A percentile compares a stretch with the other conserved stretches of the same genome.
These are phyloP conservation scores for Solanum rostratum DNA, from an alignment of 257 asterid species.

Conservation along the genomic window DNA sequence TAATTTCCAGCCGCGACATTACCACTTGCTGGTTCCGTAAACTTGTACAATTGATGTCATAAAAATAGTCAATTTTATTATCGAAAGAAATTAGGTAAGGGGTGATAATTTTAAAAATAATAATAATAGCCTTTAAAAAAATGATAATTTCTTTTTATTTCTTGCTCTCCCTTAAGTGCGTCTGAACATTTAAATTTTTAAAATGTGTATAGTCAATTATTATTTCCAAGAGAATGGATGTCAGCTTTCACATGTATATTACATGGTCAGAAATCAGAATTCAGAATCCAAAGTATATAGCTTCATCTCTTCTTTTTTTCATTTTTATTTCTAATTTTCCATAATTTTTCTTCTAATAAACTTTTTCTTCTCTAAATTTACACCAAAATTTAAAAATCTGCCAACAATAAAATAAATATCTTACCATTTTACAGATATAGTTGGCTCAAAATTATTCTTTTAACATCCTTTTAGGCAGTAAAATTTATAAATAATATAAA, in stretches of 20 bases:
- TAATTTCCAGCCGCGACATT: neutral
- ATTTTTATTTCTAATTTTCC: neutral
- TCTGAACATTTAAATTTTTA: neutral
- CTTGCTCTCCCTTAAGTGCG: neutral
- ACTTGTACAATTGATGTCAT: no score
- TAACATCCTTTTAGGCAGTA: neutral
- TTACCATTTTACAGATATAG: neutral
- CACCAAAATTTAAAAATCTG: neutral
- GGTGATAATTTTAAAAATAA: no score
- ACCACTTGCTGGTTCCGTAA: neutral
- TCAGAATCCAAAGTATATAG: neutral
- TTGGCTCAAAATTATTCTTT: neutral
- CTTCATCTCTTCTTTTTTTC: neutral
- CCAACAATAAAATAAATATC: neutral
- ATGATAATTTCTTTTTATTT: neutral
- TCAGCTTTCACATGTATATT: slow-evolving; percentile 21
- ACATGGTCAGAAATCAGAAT: neutral
- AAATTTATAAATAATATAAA: neutral
- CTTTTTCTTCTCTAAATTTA: neutral
- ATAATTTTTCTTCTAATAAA: neutral
- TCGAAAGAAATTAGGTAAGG: no score
- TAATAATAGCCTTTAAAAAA: no score
- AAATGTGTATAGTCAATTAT: neutral
- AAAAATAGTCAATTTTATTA: no score
- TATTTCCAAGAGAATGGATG: neutral